Base-by-base conservation (phyloP, 2,329 filamentous ascomycete species). In the Colletotrichum plurivorum region DNA sequence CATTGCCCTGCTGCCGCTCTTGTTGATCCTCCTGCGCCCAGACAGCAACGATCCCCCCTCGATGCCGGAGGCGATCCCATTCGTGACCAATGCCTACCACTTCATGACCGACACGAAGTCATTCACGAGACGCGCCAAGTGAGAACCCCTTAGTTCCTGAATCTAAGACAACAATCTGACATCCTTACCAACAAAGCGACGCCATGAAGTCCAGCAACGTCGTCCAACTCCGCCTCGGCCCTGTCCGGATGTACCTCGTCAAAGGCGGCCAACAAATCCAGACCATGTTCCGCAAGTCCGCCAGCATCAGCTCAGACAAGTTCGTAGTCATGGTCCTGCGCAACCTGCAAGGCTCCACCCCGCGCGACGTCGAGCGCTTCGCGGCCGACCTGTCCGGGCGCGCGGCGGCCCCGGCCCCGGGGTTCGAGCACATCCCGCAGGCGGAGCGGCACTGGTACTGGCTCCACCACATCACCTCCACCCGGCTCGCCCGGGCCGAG, bases 391-490 rank as follows among this genome's bases (percentile, higher is more conserved):
- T 72, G 45, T 67, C 73, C 6, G 75, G 74, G 0, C 61, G 72
- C 2, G 16, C 15, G 1, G 73, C 69, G 39, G 48, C 55, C 0
- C 74, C 76, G 0, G 48, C 46, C 0, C 69, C 72, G 0, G 75
- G 74, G 0, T 66, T 45, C 10, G 74, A 75, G 25, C 16, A 60
- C 8, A 46, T 69, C 0, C 68, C 73, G 0, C 31, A 53, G 1
- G 54, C 69, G 4, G 13, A 75, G 22, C 70, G 77, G 7, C 64
- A 71, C 15, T 79, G 77, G 76, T 53, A 62, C 31, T 41, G 25
- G 67, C 48, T 60, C 63, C 49, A 72, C 70, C 20, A 68, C 74
- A 9, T 73, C 16, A 73, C 46, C 15, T 41, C 10, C 36, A 71
- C 9, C 45, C 70, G 62, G 18, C 67, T 77, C 2, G 55, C 67